A percentile compares a stretch with the other conserved stretches of the same genome.
These are phyloP conservation scores for Galeopsis tetrahit DNA, from an alignment of 257 asterid genomes.

Conservation along the genomic window DNA sequence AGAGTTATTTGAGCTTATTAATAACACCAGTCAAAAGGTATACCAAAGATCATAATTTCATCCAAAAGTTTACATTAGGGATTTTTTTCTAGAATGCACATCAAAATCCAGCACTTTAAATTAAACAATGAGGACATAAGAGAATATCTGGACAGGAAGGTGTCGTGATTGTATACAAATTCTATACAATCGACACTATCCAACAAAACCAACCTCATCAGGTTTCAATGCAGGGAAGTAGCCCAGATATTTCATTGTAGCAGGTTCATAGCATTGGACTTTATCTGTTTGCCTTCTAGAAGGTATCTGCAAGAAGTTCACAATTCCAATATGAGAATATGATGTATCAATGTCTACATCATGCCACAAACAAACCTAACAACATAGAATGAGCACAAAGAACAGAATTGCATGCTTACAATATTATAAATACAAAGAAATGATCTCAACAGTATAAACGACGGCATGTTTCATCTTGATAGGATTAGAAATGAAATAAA, in stretches of 20 bases:
- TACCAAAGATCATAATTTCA: constrained; percentile 14
- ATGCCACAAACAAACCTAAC: constrained; percentile 10
- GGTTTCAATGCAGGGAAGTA: constrained; percentile 82
- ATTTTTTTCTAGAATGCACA: constrained; percentile 15
- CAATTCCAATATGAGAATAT: constrained; percentile 27
- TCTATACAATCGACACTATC: constrained; percentile 20
- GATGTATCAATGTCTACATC: constrained; percentile 20
- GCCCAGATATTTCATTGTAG: constrained; percentile 97
- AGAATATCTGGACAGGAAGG: constrained; percentile 10
- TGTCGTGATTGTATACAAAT: constrained; percentile 6
- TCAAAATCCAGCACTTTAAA: constrained; percentile 22
- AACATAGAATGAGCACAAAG: constrained; percentile 24
- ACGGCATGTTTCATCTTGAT: not conserved
- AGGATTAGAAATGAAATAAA: constrained; percentile 12
- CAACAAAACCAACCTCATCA: constrained; percentile 72
- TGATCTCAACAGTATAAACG: constrained; percentile 1
- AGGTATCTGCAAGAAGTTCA: constrained; percentile 68
- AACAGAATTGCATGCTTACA: constrained; percentile 23
- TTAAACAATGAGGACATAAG: constrained; percentile 3
- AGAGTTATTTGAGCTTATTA: not conserved
- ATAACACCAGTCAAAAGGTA: constrained; percentile 14
- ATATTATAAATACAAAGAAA: not conserved
- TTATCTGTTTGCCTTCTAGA: constrained; percentile 94
- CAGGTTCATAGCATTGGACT: constrained; percentile 99
- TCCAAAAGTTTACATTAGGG: constrained; percentile 16